These are phyloP conservation scores for Wickerhamomyces chambardii DNA, from an alignment of 805 yeast species.

Conservation along the genomic window DNA sequence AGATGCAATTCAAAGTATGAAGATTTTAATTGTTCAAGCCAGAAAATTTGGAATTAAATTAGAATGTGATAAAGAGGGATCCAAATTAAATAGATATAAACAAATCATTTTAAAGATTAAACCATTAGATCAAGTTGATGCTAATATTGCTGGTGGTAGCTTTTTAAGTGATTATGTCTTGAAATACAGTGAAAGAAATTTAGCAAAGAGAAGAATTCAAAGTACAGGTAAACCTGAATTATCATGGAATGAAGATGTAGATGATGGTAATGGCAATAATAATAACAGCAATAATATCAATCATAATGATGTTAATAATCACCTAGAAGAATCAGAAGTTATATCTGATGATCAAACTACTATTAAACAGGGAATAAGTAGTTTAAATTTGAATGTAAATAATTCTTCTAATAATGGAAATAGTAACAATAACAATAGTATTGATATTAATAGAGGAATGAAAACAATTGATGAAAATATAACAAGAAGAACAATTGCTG, in stretches of 20 bases:
- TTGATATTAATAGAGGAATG: neutral
- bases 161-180: conserved; percentile 57
- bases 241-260: conserved; percentile 15
- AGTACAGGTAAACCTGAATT: conserved; percentile 46
- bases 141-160: conserved; percentile 59
- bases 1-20: conserved; percentile 82
- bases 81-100: conserved; percentile 34
- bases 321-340: conserved; percentile 7
- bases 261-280: conserved; percentile 8
- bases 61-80: conserved; percentile 48
- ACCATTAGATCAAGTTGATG: conserved; percentile 53
- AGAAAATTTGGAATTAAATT: conserved; percentile 52
- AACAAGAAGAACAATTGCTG: conserved; percentile 50
- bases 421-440: neutral
- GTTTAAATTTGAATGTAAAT: conserved; percentile 7
- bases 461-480: conserved; percentile 7
- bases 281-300: conserved; percentile 10
- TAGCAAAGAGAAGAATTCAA: conserved; percentile 36
- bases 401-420: conserved; percentile 1
- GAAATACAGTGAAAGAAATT: conserved; percentile 48
- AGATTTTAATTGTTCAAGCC: conserved; percentile 67
- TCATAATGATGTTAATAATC: too few relatives aligned
- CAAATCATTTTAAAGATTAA: conserved; percentile 45
- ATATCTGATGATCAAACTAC: too few relatives aligned
- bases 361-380: conserved; percentile 16